A percentile compares a stretch with the other conserved stretches of the same genome.
These are phyloP conservation scores for Yamadazyma spencermartinsiae DNA, from an alignment of 1,139 yeast species.

Conservation along the genomic window DNA sequence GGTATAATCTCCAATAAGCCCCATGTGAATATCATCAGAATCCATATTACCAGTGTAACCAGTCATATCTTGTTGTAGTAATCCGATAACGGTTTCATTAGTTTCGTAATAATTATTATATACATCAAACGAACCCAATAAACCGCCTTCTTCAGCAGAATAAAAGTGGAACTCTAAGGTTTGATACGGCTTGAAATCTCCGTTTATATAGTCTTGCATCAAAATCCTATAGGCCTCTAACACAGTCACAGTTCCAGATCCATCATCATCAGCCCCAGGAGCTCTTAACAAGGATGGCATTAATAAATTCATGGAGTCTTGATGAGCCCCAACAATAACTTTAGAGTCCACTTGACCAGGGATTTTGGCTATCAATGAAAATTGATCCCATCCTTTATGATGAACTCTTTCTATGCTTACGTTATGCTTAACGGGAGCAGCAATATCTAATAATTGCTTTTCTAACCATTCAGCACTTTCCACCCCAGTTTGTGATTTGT, in stretches of 20 bases:
- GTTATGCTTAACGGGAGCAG: slow-evolving; percentile 35
- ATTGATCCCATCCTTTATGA: slow-evolving; percentile 48
- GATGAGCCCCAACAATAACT: slow-evolving; percentile 86
- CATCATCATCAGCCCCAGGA: slow-evolving; percentile 97
- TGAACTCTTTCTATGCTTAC: slow-evolving; percentile 30
- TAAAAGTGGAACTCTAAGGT: slow-evolving; percentile 91
- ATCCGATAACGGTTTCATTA: slow-evolving; percentile 63
- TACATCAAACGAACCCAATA: slow-evolving; percentile 82
- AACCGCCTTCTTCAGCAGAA: slow-evolving; percentile 93
- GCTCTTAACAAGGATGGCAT: slow-evolving; percentile 72
- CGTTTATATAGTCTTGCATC: slow-evolving; percentile 34
- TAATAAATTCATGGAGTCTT: slow-evolving; percentile 77
- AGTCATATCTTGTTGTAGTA: slow-evolving; percentile 96
- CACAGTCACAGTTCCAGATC: slow-evolving; percentile 81
- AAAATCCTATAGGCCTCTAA: slow-evolving; percentile 73
- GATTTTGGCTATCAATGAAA: slow-evolving; percentile 41
- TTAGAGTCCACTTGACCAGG: slow-evolving; percentile 37
- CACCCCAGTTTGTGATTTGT: slow-evolving; percentile 68
- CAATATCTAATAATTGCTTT: slow-evolving; percentile 45
- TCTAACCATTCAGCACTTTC: slow-evolving; percentile 75
- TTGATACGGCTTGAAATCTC: slow-evolving; percentile 56
- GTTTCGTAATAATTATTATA: slow-evolving; percentile 54
- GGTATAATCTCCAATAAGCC: slow-evolving; percentile 76
- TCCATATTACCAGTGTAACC: slow-evolving; percentile 67
- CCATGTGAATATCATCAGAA: slow-evolving; percentile 66